These are phyloP conservation scores for Globisporangium cederbergense DNA, from an alignment of 352 stramenopile species.

Conservation along the genomic window DNA sequence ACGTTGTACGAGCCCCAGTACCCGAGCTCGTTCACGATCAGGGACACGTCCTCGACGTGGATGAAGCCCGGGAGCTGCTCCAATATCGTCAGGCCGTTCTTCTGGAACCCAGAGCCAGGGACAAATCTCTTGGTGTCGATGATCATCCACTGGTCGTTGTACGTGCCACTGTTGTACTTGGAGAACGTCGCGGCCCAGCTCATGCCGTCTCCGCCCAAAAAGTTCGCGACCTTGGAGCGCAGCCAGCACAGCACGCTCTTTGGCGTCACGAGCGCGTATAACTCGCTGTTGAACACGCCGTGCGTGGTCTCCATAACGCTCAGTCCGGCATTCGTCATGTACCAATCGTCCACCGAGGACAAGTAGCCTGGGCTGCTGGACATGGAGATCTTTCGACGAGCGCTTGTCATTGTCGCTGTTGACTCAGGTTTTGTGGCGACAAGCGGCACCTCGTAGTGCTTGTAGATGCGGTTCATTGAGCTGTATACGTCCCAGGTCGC, in stretches of 20 bases:
- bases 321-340: slow-evolving; percentile 53
- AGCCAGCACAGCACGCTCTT: slow-evolving; percentile 66
- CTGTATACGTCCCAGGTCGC: slow-evolving; percentile 68
- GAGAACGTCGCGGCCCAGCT: slow-evolving; percentile 47
- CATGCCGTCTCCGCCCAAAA: slow-evolving; percentile 35
- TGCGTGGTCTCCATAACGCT: slow-evolving; percentile 74
- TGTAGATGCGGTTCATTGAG: slow-evolving; percentile 77
- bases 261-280: slow-evolving; percentile 49
- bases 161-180: slow-evolving; percentile 69
- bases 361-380: slow-evolving; percentile 74
- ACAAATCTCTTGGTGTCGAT: slow-evolving; percentile 62
- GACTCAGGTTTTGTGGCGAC: not conserved
- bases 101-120: slow-evolving; percentile 32
- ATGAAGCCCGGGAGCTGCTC: slow-evolving; percentile 70
- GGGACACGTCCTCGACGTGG: slow-evolving; percentile 51
- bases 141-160: slow-evolving; percentile 88
- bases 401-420: not conserved
- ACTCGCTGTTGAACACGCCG: slow-evolving; percentile 44
- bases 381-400: slow-evolving; percentile 54
- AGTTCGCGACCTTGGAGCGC: slow-evolving; percentile 51
- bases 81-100: slow-evolving; percentile 53
- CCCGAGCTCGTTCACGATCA: slow-evolving; percentile 38
- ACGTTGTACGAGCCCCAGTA: slow-evolving; percentile 86
- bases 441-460: slow-evolving; percentile 72
- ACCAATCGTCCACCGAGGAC: slow-evolving; percentile 80